Percentiles rank a stretch among this genome's conserved stretches.
Evolutionary conservation across 2,329 filamentous ascomycete species (phyloP).

Genomic region (Calonectria montana): DNA sequence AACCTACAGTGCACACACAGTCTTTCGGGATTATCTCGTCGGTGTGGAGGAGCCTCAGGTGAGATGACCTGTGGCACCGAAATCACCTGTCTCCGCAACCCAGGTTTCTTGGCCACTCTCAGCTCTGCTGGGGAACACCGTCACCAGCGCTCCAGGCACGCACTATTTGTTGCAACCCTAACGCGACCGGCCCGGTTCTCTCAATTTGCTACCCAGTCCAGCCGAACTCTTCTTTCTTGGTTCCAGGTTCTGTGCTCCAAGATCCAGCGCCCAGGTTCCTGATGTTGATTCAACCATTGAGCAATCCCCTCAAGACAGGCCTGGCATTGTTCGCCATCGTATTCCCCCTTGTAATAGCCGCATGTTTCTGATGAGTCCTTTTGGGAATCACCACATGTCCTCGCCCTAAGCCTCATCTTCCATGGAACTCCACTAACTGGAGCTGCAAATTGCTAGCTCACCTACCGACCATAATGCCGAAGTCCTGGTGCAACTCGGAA

Average conservation of each 20-base stretch:
- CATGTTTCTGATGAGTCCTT: slow-evolving; percentile 34
- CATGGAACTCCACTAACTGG: slow-evolving; percentile 4
- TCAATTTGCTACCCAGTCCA: slow-evolving; percentile 11
- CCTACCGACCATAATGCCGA: slow-evolving; percentile 14
- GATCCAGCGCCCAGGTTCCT: neutral
- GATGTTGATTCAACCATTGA: slow-evolving; percentile 3
- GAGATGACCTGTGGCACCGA: slow-evolving; percentile 37
- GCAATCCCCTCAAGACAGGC: neutral
- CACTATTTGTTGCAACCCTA: slow-evolving; percentile 10
- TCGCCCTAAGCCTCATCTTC: slow-evolving; percentile 31
- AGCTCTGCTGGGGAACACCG: slow-evolving; percentile 8
- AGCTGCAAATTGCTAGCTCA: slow-evolving; percentile 5
- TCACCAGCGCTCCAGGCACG: slow-evolving; percentile 23
- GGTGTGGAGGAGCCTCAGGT: slow-evolving; percentile 37
- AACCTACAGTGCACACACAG: slow-evolving; percentile 27
- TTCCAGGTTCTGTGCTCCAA: slow-evolving; percentile 12
- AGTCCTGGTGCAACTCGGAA: slow-evolving; percentile 26
- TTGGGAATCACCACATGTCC: slow-evolving; percentile 22
- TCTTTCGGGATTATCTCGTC: slow-evolving; percentile 22
- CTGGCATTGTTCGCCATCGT: slow-evolving; percentile 24
- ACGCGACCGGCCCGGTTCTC: slow-evolving; percentile 25
- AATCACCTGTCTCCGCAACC: slow-evolving; percentile 35
- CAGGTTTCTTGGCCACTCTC: slow-evolving; percentile 3
- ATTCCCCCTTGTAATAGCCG: slow-evolving; percentile 36
- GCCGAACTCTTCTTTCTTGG: slow-evolving; percentile 11